Evolutionary conservation across 495 filamentous ascomycete genomes (phyloP).

Genomic region (Penicillium taxi): DNA sequence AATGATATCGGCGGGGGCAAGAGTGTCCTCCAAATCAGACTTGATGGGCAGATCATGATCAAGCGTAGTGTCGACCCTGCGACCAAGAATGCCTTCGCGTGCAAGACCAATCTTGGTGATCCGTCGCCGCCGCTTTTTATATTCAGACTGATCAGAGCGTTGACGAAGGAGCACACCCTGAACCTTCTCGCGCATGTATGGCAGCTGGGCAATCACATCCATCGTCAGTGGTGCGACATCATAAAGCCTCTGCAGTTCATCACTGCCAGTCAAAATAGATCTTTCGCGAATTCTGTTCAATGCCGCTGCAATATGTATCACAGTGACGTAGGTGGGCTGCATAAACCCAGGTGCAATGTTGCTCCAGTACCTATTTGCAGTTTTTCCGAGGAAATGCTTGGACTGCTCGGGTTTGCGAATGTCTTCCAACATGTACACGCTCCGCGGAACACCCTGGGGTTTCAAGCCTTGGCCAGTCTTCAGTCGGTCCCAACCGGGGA

Average conservation of each 20-base stretch:
- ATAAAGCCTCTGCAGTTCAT: slow-evolving; percentile 27
- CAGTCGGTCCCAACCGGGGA: slow-evolving; percentile 57
- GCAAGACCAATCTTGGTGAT: slow-evolving; percentile 7
- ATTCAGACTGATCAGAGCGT: slow-evolving; percentile 10
- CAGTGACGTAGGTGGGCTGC: slow-evolving; percentile 45
- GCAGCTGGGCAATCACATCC: slow-evolving; percentile 47
- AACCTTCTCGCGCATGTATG: slow-evolving; percentile 34
- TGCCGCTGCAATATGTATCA: slow-evolving; percentile 46
- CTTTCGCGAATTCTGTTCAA: slow-evolving; percentile 36
- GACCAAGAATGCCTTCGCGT: slow-evolving; percentile 11
- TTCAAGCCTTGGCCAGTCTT: slow-evolving; percentile 24
- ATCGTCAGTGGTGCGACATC: slow-evolving; percentile 43
- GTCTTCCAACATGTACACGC: slow-evolving; percentile 22
- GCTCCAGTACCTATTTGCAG: slow-evolving; percentile 26
- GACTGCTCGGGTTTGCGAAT: slow-evolving; percentile 13
- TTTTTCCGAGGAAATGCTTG: slow-evolving; percentile 22
- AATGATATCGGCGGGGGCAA: not conserved
- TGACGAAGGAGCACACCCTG: slow-evolving; percentile 33
- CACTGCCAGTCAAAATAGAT: slow-evolving; percentile 23
- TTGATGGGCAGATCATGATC: not conserved
- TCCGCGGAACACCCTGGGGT: slow-evolving; percentile 21
- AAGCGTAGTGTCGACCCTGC: too few species aligned
- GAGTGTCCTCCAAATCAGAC: not conserved
- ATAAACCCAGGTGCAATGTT: slow-evolving; percentile 33
- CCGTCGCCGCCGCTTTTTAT: not conserved